Evolutionary conservation across 495 filamentous ascomycete genomes (phyloP).

Genomic region (Penicillium silybi): DNA sequence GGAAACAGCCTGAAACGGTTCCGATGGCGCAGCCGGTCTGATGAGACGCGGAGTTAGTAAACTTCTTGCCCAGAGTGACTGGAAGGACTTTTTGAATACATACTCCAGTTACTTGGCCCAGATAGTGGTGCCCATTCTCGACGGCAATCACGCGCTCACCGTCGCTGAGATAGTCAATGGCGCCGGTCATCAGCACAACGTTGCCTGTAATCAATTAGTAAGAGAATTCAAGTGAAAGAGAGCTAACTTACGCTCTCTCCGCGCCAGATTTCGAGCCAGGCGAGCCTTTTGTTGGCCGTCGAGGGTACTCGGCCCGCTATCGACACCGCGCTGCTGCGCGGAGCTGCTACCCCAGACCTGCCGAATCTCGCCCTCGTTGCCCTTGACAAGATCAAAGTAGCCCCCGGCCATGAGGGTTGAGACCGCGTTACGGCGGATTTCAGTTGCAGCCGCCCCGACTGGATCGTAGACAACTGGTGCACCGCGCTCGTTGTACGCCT

Average conservation of each 20-base stretch:
- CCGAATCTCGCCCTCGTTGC: conserved; percentile 86
- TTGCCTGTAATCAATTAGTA: conserved; percentile 36
- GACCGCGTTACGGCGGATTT: conserved; percentile 65
- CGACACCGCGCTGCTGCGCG: conserved; percentile 82
- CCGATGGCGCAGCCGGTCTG: conserved; percentile 81
- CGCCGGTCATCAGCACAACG: conserved; percentile 83
- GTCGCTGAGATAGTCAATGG: conserved; percentile 74
- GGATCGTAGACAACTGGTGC: conserved; percentile 84
- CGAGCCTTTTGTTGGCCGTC: conserved; percentile 50
- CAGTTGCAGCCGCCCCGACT: conserved; percentile 84
- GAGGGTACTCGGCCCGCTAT: conserved; percentile 62
- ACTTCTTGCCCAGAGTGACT: neutral
- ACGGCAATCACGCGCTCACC: conserved; percentile 63
- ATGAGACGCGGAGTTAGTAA: conserved; percentile 8
- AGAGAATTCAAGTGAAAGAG: neutral
- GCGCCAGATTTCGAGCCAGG: conserved; percentile 62
- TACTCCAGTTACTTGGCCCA: conserved; percentile 78
- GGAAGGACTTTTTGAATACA: conserved; percentile 1
- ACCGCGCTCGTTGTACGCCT: conserved; percentile 71
- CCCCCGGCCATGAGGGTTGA: conserved; percentile 67
- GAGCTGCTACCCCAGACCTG: conserved; percentile 55
- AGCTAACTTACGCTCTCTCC: conserved; percentile 47
- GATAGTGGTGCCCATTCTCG: conserved; percentile 70
- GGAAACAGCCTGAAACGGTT: conserved; percentile 69
- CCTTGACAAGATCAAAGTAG: conserved; percentile 86